Evolutionary conservation across 2,329 filamentous ascomycete genomes (phyloP), one percentile per base, ranked within the genome.

Genomic region (Fonsecaea nubica): DNA sequence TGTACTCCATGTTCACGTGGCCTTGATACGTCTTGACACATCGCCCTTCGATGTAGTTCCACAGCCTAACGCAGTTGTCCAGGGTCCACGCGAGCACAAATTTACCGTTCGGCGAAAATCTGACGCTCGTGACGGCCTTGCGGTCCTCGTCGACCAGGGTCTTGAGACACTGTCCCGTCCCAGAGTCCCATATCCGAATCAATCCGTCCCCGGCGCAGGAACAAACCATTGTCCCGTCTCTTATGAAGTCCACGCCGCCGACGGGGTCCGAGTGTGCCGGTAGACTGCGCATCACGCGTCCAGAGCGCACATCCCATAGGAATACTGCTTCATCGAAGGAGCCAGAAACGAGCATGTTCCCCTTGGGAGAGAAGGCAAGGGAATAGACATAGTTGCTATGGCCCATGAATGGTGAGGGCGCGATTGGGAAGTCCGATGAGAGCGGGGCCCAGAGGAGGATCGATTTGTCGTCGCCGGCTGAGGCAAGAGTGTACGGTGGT

Each of bases 11-110:
- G 77, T 99, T 99, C 62, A 83, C 81, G 75, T 98, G 95, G 0
- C 95, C 95, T 77, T 97, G 93, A 78, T 98, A 99, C 13, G 95
- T 99, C 84, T 99, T 99, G 74, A 97, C 90, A 72, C 95, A 95
- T 33, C 89, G 88, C 7, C 94, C 94, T 42, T 92, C 88, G 8
- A 96, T 90, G 76, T 98, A 99, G 77, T 97, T 92, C 95, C 95
- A 99, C 25, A 99, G 82, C 1, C 95, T 89, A 55, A 99, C 86
- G 76, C 91, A 94, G 67, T 89, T 91, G 81, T 99, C 95, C 71
- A 97, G 85, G 69, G 92, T 97, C 79, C 91, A 97, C 12, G 95
- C 94, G 2, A 98, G 86, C 62, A 99, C 90, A 76, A 91, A 97
- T 70, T 92, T 93, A 18, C 95, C 94, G 75, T 99, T 99, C 2